phyloP scores from a whole-genome alignment of 441 rosid genomes.

The Erodium texanum region DNA sequence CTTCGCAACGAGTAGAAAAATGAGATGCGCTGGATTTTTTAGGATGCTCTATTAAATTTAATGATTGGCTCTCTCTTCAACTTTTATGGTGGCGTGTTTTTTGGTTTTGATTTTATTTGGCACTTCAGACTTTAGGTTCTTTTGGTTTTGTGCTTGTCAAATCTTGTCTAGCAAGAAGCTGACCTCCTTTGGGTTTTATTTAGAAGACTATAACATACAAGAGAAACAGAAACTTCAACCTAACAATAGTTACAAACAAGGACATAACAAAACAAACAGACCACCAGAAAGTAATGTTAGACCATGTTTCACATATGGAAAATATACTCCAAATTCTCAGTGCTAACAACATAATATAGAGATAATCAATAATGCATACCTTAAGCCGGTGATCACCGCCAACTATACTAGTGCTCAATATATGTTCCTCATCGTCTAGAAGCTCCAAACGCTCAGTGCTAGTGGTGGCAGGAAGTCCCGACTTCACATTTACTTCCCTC shows the following conservation, averaged over 20 bases:
- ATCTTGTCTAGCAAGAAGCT: neutral
- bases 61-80: neutral
- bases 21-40: too few relatives aligned
- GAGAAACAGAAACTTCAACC: neutral
- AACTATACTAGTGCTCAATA: conserved; percentile 20
- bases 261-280: neutral
- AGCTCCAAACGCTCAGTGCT: conserved; percentile 22
- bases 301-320: neutral
- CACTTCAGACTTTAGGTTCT: neutral
- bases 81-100: neutral
- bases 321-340: neutral
- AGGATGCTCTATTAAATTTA: neutral
- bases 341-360: neutral
- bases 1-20: neutral
- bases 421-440: conserved; percentile 20
- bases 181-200: neutral
- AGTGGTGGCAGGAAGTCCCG: conserved; percentile 21
- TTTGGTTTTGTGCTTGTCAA: neutral
- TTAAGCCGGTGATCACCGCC: conserved; percentile 23
- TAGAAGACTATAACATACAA: neutral
- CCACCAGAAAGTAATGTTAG: neutral
- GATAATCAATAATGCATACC: conserved; percentile 6
- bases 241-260: neutral
- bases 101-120: neutral
- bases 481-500: conserved; percentile 20